Evolutionary conservation across 345 rosid species (phyloP).

Genomic region (Dipteronia sinensis): DNA sequence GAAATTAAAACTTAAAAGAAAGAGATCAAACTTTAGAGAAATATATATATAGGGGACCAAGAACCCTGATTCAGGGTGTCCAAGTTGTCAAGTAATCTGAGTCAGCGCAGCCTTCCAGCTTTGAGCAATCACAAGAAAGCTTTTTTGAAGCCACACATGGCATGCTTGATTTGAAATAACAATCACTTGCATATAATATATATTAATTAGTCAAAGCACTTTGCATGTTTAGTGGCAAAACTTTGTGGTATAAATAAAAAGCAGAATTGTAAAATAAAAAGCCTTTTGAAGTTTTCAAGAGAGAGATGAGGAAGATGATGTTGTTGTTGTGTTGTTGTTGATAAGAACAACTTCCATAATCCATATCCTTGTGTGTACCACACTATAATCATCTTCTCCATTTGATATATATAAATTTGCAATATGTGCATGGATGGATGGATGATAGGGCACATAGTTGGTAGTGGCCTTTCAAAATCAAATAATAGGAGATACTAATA

Average conservation of each 20-base stretch:
- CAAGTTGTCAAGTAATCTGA: slow-evolving; percentile 12
- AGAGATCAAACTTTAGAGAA: slow-evolving; percentile 20
- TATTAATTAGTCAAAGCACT: slow-evolving; percentile 2
- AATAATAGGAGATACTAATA: neutral
- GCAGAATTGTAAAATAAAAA: neutral
- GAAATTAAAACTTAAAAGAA: neutral
- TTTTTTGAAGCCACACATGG: neutral
- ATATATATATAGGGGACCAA: neutral
- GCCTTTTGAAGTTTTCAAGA: neutral
- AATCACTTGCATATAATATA: too few relatives aligned
- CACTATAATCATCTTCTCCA: neutral
- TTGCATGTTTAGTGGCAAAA: slow-evolving; percentile 8
- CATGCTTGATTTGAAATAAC: slow-evolving; percentile 4
- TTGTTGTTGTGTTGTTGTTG: neutral
- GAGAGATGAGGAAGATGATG: neutral
- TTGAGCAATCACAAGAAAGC: neutral
- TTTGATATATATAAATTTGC: neutral
- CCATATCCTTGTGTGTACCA: slow-evolving; percentile 1
- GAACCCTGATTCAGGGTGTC: neutral
- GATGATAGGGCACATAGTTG: neutral
- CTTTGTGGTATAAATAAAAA: neutral
- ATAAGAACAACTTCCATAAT: neutral
- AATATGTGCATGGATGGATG: neutral
- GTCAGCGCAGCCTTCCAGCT: slow-evolving; percentile 20
- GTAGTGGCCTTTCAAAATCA: neutral